These are phyloP conservation scores for Ochromonas danica DNA, from an alignment of 108 stramenopile species.

Conservation along the genomic window DNA sequence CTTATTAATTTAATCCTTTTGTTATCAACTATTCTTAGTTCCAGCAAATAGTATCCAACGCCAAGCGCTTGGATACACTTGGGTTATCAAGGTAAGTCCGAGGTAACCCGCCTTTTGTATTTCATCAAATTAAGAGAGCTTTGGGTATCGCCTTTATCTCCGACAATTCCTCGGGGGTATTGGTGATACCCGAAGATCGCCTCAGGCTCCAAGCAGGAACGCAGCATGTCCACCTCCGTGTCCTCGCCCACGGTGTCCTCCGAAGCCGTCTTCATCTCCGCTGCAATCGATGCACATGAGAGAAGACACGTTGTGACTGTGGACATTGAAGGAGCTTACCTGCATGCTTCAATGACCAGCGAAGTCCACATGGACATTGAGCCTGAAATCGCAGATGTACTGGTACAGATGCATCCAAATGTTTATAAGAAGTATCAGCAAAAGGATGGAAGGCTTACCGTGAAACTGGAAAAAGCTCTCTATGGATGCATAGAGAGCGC, in stretches of 20 bases:
- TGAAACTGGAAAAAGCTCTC: constrained; percentile 26
- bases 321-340: constrained; percentile 34
- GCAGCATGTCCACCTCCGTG: neutral
- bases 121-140: too few relatives aligned
- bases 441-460: neutral
- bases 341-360: constrained; percentile 8
- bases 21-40: too few relatives aligned
- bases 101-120: too few relatives aligned
- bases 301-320: neutral
- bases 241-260: constrained; percentile 19
- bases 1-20: too few relatives aligned
- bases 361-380: constrained; percentile 32
- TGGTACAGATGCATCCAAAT: constrained; percentile 20
- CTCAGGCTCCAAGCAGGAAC: neutral
- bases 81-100: too few relatives aligned
- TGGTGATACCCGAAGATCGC: too few relatives aligned
- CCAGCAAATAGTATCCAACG: too few relatives aligned
- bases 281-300: constrained; percentile 20
- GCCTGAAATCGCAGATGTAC: neutral
- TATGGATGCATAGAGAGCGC: constrained; percentile 18
- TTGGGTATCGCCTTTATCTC: too few relatives aligned
- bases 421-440: constrained; percentile 10
- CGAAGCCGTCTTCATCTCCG: constrained; percentile 16
- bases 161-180: too few relatives aligned
- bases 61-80: too few relatives aligned